These are phyloP conservation scores for Penicillium roqueforti DNA, from an alignment of 495 filamentous ascomycete genomes.

Conservation along the genomic window DNA sequence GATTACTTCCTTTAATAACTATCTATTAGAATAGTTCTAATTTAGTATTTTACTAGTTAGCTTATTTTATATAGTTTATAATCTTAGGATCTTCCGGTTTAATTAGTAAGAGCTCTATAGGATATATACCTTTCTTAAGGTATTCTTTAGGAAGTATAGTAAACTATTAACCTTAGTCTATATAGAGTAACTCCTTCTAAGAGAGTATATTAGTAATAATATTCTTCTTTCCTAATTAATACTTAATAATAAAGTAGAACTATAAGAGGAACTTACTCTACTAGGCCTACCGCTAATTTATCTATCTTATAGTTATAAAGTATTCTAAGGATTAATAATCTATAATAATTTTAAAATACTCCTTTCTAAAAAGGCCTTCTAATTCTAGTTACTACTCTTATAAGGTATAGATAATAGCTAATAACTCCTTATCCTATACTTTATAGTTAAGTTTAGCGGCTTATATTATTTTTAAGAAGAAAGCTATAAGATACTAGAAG, in stretches of 20 bases:
- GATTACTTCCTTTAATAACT: no score
- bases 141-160: background rate
- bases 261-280: background rate
- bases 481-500: background rate
- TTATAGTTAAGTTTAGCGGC: background rate
- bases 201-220: background rate
- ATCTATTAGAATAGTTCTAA: no score
- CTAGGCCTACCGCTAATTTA: no score
- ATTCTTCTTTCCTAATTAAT: conserved; percentile 16
- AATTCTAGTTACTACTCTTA: no score
- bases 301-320: background rate
- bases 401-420: no score
- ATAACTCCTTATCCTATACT: no score
- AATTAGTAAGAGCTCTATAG: background rate
- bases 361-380: background rate
- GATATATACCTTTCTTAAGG: background rate
- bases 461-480: no score
- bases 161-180: background rate
- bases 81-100: background rate
- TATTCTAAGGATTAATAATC: background rate
- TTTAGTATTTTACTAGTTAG: background rate
- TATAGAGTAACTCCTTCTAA: background rate
- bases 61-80: background rate
- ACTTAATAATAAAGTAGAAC: conserved; percentile 27
- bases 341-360: background rate